phyloP scores from a whole-genome alignment of 192 early-diverging fungal species.

The Rhizoclosmatium globosum region DNA sequence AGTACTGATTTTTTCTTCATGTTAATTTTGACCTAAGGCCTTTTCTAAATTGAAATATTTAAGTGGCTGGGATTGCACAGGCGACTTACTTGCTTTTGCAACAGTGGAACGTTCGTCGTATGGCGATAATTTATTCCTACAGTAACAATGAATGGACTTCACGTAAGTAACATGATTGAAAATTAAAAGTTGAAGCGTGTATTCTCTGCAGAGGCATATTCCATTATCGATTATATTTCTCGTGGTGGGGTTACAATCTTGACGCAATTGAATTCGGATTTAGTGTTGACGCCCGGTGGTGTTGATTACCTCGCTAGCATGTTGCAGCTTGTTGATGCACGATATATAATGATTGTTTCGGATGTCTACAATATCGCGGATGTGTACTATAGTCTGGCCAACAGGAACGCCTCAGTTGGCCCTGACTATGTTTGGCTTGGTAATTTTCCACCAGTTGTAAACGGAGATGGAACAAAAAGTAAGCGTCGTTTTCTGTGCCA shows the following conservation, averaged over 20 bases:
- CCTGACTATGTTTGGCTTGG: not conserved
- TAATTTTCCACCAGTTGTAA: not conserved
- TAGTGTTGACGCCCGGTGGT: not conserved
- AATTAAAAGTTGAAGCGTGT: not conserved
- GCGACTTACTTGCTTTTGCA: not conserved
- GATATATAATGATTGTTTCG: not conserved
- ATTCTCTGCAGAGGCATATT: not conserved
- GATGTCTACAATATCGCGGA: not conserved
- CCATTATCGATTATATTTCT: not conserved
- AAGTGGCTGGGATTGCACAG: not conserved
- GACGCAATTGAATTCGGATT: not conserved
- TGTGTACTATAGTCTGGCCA: not conserved
- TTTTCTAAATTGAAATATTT: not conserved
- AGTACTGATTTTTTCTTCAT: not conserved
- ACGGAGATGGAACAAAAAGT: not conserved
- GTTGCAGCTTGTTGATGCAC: not conserved
- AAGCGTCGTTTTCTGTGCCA: not conserved
- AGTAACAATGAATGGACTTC: not conserved
- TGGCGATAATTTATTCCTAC: not conserved
- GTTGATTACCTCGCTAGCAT: not conserved
- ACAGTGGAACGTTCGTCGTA: not conserved
- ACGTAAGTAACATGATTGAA: not conserved
- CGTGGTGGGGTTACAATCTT: not conserved
- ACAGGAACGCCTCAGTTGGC: not conserved
- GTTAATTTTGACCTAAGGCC: not conserved